Base-by-base conservation (phyloP, 495 filamentous ascomycete genomes). In the Aspergillus baeticus region DNA sequence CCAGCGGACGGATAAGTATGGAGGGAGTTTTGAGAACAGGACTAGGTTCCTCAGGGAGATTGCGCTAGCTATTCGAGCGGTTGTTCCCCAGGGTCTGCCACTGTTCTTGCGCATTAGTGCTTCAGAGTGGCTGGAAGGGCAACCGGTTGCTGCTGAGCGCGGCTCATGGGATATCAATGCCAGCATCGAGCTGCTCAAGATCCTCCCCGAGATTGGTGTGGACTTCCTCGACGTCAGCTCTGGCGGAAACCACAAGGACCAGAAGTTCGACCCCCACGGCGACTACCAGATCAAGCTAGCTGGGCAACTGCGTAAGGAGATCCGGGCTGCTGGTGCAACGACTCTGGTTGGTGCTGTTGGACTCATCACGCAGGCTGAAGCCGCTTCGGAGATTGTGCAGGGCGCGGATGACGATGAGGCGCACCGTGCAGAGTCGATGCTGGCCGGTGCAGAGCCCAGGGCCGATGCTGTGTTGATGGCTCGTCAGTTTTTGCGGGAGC, bases 221-320 rank as follows among this genome's bases (percentile, higher is more conserved):
- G 90, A 93, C 69, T 66, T 93, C 3, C 69, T 93, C 14, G 90
- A 95, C 68, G 84, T 92, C 42, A 87, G 81, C 55, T 84, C 85
- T 0, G 87, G 80, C 5, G 90, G 87, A 13, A 86, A 87, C 59
- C 82, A 84, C 68, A 70, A 74, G 31, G 63, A 69, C 14, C 86
- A 89, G 69, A 73, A 80, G 55, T 79, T 93, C 54, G 50, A 70
- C n/a, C 62, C 68, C 11, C 61, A 79, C 58, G 72, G 81, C 11
- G 72, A 77, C 45, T 90, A 84, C 66, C 89, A 92, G 70, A 69
- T 83, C 52, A 78, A 81, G 36, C 73, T 90, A 33, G 87, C 88
- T 1, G 81, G 70, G 1, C 67, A 72, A 56, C 77, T 90, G 54
- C 77, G 85, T 34, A 71, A 77, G 29, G 81, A 76, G 21, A 72